A percentile compares a stretch with the other conserved stretches of the same genome.
phyloP scores from a whole-genome alignment of 73 alveolate species.

The Uronychia setigera region DNA sequence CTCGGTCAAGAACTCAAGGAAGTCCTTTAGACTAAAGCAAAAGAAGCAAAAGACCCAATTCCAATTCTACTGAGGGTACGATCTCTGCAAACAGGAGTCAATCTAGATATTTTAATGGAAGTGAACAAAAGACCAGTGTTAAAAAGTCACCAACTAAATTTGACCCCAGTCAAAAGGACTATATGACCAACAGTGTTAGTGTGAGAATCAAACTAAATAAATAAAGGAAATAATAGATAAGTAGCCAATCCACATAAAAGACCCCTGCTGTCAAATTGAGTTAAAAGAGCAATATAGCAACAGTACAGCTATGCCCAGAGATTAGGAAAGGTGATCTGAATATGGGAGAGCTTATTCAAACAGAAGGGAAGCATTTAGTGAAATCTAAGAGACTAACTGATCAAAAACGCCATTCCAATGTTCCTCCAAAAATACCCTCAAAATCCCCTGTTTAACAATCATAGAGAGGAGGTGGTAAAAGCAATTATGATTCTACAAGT shows the following conservation, averaged over 20 bases:
- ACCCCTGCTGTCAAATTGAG: neutral
- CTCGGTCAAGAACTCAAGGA: neutral
- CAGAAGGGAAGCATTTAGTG: neutral
- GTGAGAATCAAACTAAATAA: neutral
- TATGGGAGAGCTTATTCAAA: neutral
- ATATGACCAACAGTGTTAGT: neutral
- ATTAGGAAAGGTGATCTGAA: neutral
- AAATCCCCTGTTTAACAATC: too few species aligned
- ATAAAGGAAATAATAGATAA: neutral
- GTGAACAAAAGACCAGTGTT: neutral
- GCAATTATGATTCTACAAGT: too few species aligned
- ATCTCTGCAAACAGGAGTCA: neutral
- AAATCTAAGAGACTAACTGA: neutral
- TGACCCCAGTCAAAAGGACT: neutral
- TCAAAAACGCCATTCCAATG: neutral
- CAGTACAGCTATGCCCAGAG: neutral
- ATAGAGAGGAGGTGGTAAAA: too few species aligned
- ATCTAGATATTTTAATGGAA: neutral
- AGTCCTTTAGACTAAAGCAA: neutral
- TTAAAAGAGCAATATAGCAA: neutral
- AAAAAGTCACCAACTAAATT: neutral
- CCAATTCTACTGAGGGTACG: neutral
- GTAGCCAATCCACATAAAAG: too few species aligned
- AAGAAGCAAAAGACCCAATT: neutral
- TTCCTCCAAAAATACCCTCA: neutral